These are phyloP conservation scores for Ceratocystis lukuohia DNA, from an alignment of 2,329 filamentous ascomycete species.

Conservation along the genomic window DNA sequence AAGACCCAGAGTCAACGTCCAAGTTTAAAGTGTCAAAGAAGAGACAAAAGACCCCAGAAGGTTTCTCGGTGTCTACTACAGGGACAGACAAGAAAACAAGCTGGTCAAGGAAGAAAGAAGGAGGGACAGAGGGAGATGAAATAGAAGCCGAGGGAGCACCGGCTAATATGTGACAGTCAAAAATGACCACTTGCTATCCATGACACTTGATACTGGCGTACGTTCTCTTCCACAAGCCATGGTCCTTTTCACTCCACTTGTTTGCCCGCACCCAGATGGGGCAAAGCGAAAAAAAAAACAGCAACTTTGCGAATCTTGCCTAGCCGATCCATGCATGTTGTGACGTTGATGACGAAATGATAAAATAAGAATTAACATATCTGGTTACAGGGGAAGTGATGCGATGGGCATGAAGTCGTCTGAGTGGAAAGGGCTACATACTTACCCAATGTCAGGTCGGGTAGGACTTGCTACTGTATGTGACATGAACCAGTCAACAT, in stretches of 20 bases:
- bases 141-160: neutral
- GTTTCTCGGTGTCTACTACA: neutral
- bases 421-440: neutral
- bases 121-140: neutral
- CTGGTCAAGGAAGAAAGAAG: neutral
- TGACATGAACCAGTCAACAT: neutral
- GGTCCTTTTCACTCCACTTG: no score
- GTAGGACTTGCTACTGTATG: neutral
- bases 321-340: neutral
- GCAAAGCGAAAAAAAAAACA: neutral
- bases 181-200: neutral
- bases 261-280: neutral
- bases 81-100: neutral
- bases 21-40: neutral
- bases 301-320: neutral
- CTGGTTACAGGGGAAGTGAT: neutral
- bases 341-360: neutral
- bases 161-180: neutral
- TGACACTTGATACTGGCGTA: neutral
- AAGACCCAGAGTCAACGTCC: neutral
- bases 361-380: constrained; percentile 3
- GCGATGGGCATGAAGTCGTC: neutral
- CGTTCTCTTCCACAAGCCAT: neutral
- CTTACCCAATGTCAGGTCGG: neutral
- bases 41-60: neutral